A percentile compares a stretch with the other conserved stretches of the same genome.
These are phyloP conservation scores for Wickerhamomyces pijperi DNA, from an alignment of 805 yeast genomes.

Conservation along the genomic window DNA sequence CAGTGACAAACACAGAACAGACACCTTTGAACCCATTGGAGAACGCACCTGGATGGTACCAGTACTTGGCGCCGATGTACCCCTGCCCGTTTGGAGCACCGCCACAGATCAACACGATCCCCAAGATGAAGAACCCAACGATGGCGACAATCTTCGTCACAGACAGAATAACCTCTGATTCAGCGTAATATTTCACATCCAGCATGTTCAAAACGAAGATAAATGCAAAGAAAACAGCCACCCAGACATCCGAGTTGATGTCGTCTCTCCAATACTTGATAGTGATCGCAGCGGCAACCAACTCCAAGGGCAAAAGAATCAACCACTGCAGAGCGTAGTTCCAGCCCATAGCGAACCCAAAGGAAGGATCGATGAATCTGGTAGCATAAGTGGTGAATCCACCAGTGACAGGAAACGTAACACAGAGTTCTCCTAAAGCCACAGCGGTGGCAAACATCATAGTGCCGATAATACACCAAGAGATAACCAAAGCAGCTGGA, in stretches of 20 bases:
- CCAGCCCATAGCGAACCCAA: slow-evolving; percentile 43
- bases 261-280: slow-evolving; percentile 40
- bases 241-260: slow-evolving; percentile 46
- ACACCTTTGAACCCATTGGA: slow-evolving; percentile 53
- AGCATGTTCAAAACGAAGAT: slow-evolving; percentile 37
- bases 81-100: slow-evolving; percentile 44
- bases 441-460: slow-evolving; percentile 51
- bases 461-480: slow-evolving; percentile 40
- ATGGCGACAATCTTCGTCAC: slow-evolving; percentile 36
- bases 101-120: slow-evolving; percentile 38
- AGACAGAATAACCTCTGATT: slow-evolving; percentile 39
- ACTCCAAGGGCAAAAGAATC: slow-evolving; percentile 42
- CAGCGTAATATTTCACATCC: slow-evolving; percentile 43
- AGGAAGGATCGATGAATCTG: slow-evolving; percentile 42
- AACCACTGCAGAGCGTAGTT: slow-evolving; percentile 46
- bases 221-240: slow-evolving; percentile 36
- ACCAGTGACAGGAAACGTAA: slow-evolving; percentile 42
- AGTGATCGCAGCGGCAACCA: slow-evolving; percentile 48
- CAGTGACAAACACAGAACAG: slow-evolving; percentile 60
- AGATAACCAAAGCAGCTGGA: slow-evolving; percentile 51
- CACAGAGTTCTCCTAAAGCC: slow-evolving; percentile 42
- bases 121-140: slow-evolving; percentile 34
- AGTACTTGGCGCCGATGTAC: slow-evolving; percentile 37
- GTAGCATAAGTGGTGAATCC: slow-evolving; percentile 38
- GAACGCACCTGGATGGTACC: slow-evolving; percentile 44